Evolutionary conservation across 257 asterid genomes (phyloP), one percentile per base, ranked within the genome.

Genomic region (Rehmannia glutinosa): DNA sequence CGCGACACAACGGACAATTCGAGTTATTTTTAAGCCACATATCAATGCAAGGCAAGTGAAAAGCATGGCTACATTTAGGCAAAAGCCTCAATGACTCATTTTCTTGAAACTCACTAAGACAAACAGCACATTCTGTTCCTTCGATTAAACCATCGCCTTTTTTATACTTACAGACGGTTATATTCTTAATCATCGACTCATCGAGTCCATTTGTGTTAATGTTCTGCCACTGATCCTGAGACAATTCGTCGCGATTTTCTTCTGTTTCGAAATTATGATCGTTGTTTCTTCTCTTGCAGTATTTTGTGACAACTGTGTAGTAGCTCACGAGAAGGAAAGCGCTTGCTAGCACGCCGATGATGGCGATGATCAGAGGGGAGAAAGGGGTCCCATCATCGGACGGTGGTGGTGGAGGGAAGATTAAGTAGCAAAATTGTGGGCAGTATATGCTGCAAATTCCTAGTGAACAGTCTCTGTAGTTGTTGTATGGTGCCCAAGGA

Each of bases 41-140:
- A 16, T 91, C 98, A 13, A 91, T 84, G 15, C 98, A 91, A 6
- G 89, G 91, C 32, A 82, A 79, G 73, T 91, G 98, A 61, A 91
- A 91, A 61, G 95, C 98, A 53, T 91, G 98, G 75, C 84, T 84
- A 68, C 98, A 91, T 75, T 87, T 87, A 0, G 98, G 96, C 75
- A 91, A 52, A 39, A 91, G 84, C 77, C 96, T 77, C 4, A 91
- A 69, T 3, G 75, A 73, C 81, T 91, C 97, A 66, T 77, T 69
- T 54, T 91, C 97, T 64, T 73, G 75, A 46, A 91, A 91, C 55
- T 88, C 96, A 45, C 82, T 76, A 0, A 91, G 68, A 62, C 98
- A 92, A 3, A 92, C 98, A 0, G 96, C 86, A 45, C 98, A 92
- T 6, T 92, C 98, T 0, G 83, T 85, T 1, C 90, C 96, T 11